Conservation (phyloP, 441 rosid genomes). For the Geranium incanum region DNA sequence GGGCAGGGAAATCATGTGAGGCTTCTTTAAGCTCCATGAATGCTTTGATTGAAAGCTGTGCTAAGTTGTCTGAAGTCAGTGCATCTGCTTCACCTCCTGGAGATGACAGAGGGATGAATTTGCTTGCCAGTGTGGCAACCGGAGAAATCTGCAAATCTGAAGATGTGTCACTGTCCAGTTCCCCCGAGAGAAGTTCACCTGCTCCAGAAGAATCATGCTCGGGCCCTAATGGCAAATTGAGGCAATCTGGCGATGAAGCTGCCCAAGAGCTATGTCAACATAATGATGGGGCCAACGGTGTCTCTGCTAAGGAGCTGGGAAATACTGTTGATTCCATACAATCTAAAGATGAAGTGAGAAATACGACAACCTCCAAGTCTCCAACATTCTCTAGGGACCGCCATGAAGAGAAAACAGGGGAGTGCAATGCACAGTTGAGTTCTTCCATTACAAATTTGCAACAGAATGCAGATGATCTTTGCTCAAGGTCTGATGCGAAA, state of each 20-base stretch:
- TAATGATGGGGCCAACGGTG: constrained; percentile 30
- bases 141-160: constrained; percentile 76
- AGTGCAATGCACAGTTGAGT: constrained; percentile 26
- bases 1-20: constrained; percentile 44
- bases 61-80: constrained; percentile 52
- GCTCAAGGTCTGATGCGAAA: no score
- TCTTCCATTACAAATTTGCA: constrained; percentile 23
- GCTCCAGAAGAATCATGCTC: constrained; percentile 29
- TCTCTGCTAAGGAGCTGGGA: constrained; percentile 28
- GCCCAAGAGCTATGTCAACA: constrained; percentile 26
- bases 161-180: constrained; percentile 42
- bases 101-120: constrained; percentile 95
- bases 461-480: constrained; percentile 29
- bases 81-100: constrained; percentile 36
- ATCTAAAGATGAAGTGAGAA: constrained; percentile 26
- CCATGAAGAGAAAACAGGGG: constrained; percentile 21
- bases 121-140: constrained; percentile 93
- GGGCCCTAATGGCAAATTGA: constrained; percentile 35
- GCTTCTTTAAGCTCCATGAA: constrained; percentile 67
- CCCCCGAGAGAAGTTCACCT: constrained; percentile 40
- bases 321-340: constrained; percentile 20
- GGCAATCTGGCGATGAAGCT: constrained; percentile 28
- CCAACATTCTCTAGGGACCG: constrained; percentile 1
- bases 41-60: constrained; percentile 91
- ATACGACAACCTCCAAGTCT: constrained; percentile 8